phyloP scores from a whole-genome alignment of 257 asterid species.

The Salvia hispanica region DNA sequence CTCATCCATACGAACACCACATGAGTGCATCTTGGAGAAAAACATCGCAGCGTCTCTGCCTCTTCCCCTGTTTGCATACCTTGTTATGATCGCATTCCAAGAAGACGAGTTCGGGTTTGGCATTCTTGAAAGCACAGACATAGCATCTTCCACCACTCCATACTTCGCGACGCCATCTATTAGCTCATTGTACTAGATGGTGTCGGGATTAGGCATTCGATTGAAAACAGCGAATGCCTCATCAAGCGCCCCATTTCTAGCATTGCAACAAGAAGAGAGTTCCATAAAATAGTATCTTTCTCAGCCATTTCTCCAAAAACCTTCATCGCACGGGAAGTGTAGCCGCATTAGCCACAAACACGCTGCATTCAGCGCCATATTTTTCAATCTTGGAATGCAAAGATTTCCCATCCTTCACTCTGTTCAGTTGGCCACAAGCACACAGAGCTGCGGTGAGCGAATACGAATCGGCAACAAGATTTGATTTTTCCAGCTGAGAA shows the following conservation, averaged over 20 bases:
- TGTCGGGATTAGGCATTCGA: slow-evolving; percentile 66
- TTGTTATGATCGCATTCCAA: slow-evolving; percentile 81
- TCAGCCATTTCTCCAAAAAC: slow-evolving; percentile 46
- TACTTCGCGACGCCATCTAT: slow-evolving; percentile 71
- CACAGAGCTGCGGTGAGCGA: slow-evolving; percentile 71
- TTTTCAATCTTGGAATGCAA: slow-evolving; percentile 79
- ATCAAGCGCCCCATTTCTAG: slow-evolving; percentile 64
- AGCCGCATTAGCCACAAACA: slow-evolving; percentile 54
- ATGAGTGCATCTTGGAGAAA: slow-evolving; percentile 58
- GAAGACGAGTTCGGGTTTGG: slow-evolving; percentile 75
- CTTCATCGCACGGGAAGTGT: slow-evolving; percentile 42
- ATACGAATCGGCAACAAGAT: slow-evolving; percentile 46
- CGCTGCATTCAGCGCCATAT: slow-evolving; percentile 48
- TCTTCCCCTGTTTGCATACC: slow-evolving; percentile 62
- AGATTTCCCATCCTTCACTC: slow-evolving; percentile 51
- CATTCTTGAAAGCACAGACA: slow-evolving; percentile 46
- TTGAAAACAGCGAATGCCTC: slow-evolving; percentile 47
- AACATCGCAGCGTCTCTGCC: slow-evolving; percentile 52
- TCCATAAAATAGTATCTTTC: slow-evolving; percentile 71
- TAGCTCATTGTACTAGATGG: slow-evolving; percentile 68
- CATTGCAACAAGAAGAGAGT: slow-evolving; percentile 74
- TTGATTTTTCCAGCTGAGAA: slow-evolving; percentile 52
- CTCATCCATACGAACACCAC: slow-evolving; percentile 56
- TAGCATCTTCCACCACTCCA: slow-evolving; percentile 66
- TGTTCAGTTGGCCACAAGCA: slow-evolving; percentile 65